Evolutionary conservation across 805 yeast species (phyloP).

Genomic region (Nakazawaea pomicola): DNA sequence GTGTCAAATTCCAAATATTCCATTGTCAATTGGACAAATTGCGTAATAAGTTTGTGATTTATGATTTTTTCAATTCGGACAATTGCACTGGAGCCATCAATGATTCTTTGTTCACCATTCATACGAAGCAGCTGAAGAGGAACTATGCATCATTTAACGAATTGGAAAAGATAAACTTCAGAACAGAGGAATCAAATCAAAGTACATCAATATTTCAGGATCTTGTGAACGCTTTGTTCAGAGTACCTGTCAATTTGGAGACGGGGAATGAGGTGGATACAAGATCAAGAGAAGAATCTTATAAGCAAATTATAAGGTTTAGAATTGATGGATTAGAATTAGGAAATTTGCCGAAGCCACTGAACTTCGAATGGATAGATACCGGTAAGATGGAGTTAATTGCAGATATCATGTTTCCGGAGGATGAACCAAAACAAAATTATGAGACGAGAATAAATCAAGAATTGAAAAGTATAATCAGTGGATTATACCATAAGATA

Average conservation of each 20-base stretch:
- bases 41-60: constrained; percentile 50
- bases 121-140: constrained; percentile 53
- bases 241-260: constrained; percentile 4
- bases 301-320: constrained; percentile 47
- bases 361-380: constrained; percentile 65
- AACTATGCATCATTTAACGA: constrained; percentile 36
- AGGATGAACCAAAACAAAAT: constrained; percentile 25
- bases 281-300: constrained; percentile 25
- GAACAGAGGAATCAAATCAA: background rate
- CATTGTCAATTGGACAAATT: constrained; percentile 61
- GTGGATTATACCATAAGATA: constrained; percentile 16
- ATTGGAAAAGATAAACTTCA: constrained; percentile 29
- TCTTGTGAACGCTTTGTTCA: background rate
- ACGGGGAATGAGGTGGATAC: background rate
- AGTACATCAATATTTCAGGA: background rate
- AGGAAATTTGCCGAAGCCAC: constrained; percentile 22
- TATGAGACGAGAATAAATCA: constrained; percentile 18
- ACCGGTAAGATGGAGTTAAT: constrained; percentile 66
- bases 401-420: constrained; percentile 72
- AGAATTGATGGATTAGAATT: constrained; percentile 33
- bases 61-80: constrained; percentile 66
- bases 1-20: constrained; percentile 51
- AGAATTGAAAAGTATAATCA: constrained; percentile 15
- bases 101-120: constrained; percentile 71
- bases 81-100: constrained; percentile 72